These are phyloP conservation scores for Colletotrichum sp. DNA, from an alignment of 2,329 filamentous ascomycete species.

Conservation along the genomic window DNA sequence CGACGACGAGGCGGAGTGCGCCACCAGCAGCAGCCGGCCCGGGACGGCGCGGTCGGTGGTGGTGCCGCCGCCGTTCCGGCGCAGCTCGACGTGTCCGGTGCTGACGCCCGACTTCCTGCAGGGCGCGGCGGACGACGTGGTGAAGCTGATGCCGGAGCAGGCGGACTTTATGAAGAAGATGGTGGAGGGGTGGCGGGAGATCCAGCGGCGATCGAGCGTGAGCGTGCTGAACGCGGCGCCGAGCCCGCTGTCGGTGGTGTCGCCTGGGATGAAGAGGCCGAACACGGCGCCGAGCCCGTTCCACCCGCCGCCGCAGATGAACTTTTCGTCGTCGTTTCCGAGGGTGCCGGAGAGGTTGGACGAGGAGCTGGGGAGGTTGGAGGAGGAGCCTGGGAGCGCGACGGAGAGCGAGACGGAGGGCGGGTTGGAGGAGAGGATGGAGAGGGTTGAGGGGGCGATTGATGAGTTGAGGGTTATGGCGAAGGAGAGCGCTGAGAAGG, in stretches of 20 bases:
- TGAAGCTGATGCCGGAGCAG: conserved; percentile 18
- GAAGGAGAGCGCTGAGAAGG: background rate
- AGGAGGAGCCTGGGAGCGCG: conserved; percentile 1
- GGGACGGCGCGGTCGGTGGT: background rate
- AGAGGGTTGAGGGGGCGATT: background rate
- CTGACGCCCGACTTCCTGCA: conserved; percentile 1
- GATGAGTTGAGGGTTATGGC: conserved; percentile 3
- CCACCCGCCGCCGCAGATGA: background rate
- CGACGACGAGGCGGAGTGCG: background rate
- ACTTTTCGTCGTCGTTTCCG: conserved; percentile 14
- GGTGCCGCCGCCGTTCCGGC: background rate
- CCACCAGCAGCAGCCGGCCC: background rate
- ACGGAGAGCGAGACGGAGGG: background rate
- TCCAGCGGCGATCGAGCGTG: conserved; percentile 2
- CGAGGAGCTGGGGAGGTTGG: background rate
- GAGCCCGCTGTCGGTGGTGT: background rate
- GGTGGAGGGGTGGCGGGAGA: conserved; percentile 16
- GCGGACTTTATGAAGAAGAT: conserved; percentile 16
- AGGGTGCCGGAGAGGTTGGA: background rate
- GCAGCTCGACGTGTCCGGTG: conserved; percentile 11
- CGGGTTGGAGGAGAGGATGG: background rate
- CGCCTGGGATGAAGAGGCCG: background rate
- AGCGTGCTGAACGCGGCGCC: background rate
- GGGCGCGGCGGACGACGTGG: conserved; percentile 15
- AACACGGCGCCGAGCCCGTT: conserved; percentile 1